phyloP scores from a whole-genome alignment of 305 asterid species.

The Rubia peregrina region DNA sequence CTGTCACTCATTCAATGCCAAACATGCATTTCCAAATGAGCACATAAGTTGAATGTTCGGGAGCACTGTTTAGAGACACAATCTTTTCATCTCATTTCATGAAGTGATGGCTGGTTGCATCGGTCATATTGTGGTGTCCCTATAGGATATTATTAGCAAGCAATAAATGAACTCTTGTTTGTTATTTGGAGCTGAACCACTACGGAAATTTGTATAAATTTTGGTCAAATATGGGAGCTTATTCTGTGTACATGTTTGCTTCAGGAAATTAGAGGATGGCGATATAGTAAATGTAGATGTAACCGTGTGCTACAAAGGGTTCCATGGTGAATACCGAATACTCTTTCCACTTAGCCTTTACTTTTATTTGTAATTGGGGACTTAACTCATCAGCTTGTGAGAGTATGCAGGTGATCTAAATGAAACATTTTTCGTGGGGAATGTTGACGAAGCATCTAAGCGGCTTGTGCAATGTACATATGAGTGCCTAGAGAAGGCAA shows the following conservation, averaged over 20 bases:
- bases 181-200: neutral
- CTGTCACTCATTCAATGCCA: neutral
- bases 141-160: neutral
- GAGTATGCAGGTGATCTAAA: slow-evolving; percentile 78
- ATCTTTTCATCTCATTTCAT: neutral
- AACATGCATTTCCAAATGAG: neutral
- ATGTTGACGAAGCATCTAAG: slow-evolving; percentile 80
- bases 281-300: slow-evolving; percentile 95
- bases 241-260: slow-evolving; percentile 20
- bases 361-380: slow-evolving; percentile 8
- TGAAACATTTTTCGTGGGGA: slow-evolving; percentile 93
- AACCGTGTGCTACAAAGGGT: slow-evolving; percentile 81
- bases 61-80: no score
- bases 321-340: slow-evolving; percentile 55
- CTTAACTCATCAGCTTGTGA: slow-evolving; percentile 16
- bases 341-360: neutral
- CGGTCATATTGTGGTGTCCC: neutral
- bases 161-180: neutral
- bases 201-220: slow-evolving; percentile 6
- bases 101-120: neutral
- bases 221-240: slow-evolving; percentile 1
- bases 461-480: slow-evolving; percentile 85
- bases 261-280: slow-evolving; percentile 94
- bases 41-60: neutral
- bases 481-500: slow-evolving; percentile 94